phyloP scores from a whole-genome alignment of 2,329 filamentous ascomycete species.

The Pseudogymnoascus destructans region DNA sequence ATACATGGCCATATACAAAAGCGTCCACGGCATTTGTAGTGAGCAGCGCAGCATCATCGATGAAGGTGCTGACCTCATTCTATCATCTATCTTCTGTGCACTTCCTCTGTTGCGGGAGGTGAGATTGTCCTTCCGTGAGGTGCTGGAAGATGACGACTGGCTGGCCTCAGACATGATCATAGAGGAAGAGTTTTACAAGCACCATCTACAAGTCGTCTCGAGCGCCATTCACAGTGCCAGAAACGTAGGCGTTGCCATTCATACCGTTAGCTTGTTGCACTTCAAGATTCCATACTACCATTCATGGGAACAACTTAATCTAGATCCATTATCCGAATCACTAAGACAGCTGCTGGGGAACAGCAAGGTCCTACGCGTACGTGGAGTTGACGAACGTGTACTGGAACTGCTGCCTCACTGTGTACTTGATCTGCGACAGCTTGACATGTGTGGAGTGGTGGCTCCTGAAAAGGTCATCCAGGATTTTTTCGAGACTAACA shows the following conservation, averaged over 20 bases:
- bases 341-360: conserved; percentile 10
- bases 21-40: conserved; percentile 7
- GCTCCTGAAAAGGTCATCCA: conserved; percentile 2
- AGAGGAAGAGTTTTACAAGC: conserved; percentile 11
- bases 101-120: conserved; percentile 11
- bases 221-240: conserved; percentile 6
- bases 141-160: neutral
- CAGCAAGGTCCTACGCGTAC: conserved; percentile 12
- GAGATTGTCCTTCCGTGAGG: conserved; percentile 11
- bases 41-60: conserved; percentile 11
- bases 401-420: conserved; percentile 11
- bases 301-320: conserved; percentile 11
- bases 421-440: conserved; percentile 1
- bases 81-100: conserved; percentile 8
- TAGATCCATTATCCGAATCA: conserved; percentile 12
- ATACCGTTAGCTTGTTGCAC: conserved; percentile 12
- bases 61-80: conserved; percentile 10
- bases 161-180: conserved; percentile 18
- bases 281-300: conserved; percentile 11
- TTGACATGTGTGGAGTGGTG: conserved; percentile 11
- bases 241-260: conserved; percentile 10
- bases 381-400: neutral
- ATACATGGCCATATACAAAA: conserved; percentile 12
- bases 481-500: conserved; percentile 12
- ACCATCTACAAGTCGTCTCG: conserved; percentile 7